Base-by-base conservation (phyloP, 1,139 yeast species). In the Suhomyces maxii region DNA sequence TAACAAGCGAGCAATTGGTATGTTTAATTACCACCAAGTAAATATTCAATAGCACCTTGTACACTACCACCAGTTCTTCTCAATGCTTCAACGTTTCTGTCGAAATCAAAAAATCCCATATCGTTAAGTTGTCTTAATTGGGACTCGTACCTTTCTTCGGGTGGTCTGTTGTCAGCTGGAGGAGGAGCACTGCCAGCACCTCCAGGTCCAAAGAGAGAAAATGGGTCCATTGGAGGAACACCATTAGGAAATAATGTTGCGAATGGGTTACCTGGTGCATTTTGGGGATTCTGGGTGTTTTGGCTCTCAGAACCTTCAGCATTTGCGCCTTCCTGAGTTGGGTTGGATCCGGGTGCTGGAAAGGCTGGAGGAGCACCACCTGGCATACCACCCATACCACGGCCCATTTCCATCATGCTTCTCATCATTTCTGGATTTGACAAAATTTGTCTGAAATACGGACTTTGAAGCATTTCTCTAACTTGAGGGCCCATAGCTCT, bases 41-140 rank as follows among this genome's bases (percentile, higher is more conserved):
- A 74, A 50, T 89, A 88, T 66, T 91, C 97, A 47, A 93, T 78
- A 11, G 99, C 99, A 36, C 98, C 98, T 68, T 93, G 97, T 14
- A 93, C 98, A 56, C 91, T 88, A 10, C 99, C 99, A 26, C 98
- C 98, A 47, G 95, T 83, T 69, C 98, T 83, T 72, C 97, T 83
- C 59, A 93, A 77, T 1, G 98, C 98, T 26, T 84, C 84, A 14
- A 93, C 90, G 61, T 93, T 93, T 57, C 89, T 79, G 56, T 93
- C 98, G 61, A 91, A 93, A 57, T 93, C 98, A 56, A 81, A 84
- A 70, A 93, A 93, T 2, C 99, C 99, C 86, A 93, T 89, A 63
- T 93, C 99, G 64, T 93, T 93, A 64, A 93, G 79, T 65, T 91
- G 98, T 61, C 96, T 82, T 59, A 93, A 75, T 64, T 93, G 98